Conservation (phyloP, 352 stramenopile genomes). For the Phytopythium sindhum region DNA sequence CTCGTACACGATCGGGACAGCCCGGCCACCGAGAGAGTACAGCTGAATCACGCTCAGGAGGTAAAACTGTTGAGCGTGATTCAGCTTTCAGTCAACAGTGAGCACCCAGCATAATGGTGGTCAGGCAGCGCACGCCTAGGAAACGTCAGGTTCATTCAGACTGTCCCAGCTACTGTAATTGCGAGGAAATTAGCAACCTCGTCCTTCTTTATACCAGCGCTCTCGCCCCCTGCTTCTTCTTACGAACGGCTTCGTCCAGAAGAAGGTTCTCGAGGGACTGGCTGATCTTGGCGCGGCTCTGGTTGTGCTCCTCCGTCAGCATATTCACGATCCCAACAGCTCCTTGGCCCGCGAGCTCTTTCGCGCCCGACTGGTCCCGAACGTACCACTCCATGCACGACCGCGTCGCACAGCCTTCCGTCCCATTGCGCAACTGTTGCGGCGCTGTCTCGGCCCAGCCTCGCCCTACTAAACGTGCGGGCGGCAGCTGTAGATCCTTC, state of each 20-base stretch:
- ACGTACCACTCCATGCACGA: not conserved
- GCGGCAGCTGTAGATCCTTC: not conserved
- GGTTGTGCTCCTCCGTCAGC: constrained; percentile 16
- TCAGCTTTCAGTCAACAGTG: too few relatives aligned
- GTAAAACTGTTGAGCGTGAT: too few relatives aligned
- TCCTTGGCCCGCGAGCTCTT: not conserved
- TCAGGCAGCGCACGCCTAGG: too few relatives aligned
- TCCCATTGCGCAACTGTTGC: not conserved
- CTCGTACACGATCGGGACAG: too few relatives aligned
- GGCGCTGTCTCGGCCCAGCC: not conserved
- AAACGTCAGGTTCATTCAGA: too few relatives aligned
- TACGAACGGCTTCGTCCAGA: constrained; percentile 19
- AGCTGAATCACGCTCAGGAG: too few relatives aligned
- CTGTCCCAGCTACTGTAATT: too few relatives aligned
- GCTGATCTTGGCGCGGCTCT: constrained; percentile 20
- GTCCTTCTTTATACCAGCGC: not conserved
- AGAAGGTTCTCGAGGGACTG: constrained; percentile 31
- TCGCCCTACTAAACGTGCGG: not conserved
- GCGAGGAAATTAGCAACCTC: too few relatives aligned
- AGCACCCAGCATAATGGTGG: too few relatives aligned
- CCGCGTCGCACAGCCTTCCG: not conserved
- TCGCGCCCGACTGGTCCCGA: not conserved
- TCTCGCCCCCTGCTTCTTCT: not conserved
- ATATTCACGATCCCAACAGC: constrained; percentile 13
- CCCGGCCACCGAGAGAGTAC: too few relatives aligned